Base-by-base conservation (phyloP, 345 rosid species). In the Brassica incana region DNA sequence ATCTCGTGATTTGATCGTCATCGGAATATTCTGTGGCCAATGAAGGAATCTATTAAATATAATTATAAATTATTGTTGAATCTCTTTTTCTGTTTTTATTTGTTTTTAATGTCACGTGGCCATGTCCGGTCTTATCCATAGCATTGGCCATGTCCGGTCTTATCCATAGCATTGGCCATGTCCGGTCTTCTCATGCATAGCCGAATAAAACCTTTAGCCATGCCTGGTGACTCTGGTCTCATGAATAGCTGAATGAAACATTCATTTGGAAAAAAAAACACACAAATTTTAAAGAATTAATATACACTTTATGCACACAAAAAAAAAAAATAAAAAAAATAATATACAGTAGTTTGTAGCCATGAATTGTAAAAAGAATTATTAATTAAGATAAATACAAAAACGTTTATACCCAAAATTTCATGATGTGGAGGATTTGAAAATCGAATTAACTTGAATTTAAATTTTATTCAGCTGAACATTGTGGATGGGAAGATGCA, bases 401-500 rank as follows among this genome's bases (percentile, higher is more conserved):
- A 50, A 43, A 50, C 4, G 16, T 45, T 45, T 12, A 12, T 45
- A 45, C 15, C 54, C 15, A 11, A 45, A 43, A 45, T 45, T 45
- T 45, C 54, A 45, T 45, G 5, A 43, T 11, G 15, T 45, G n/a
- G 6, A 45, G 54, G 54, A 45, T 45, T 45, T n/a, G 58, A 5
- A 50, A 50, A 50, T n/a, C 1, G 18, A 50, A n/a, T 50, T 50
- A 50, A 2, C 58, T 50, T 50, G 58, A 50, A 50, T 50, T 50
- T 50, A 50, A 4, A 1, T 54, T 15, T 14, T 54, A 5, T 54
- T 6, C 3, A 95, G 99, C 38, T 95, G 77, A 86, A 89, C 84
- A 76, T 95, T 73, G 99, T 93, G 65, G 97, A 88, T 16, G 99
- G 98, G 78, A 96, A 83, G 97, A 90, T 83, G 95, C 99, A 96